Evolutionary conservation across 1,284 basidiomycete genomes (phyloP).

Genomic region (Lignosus rhinocerotis): DNA sequence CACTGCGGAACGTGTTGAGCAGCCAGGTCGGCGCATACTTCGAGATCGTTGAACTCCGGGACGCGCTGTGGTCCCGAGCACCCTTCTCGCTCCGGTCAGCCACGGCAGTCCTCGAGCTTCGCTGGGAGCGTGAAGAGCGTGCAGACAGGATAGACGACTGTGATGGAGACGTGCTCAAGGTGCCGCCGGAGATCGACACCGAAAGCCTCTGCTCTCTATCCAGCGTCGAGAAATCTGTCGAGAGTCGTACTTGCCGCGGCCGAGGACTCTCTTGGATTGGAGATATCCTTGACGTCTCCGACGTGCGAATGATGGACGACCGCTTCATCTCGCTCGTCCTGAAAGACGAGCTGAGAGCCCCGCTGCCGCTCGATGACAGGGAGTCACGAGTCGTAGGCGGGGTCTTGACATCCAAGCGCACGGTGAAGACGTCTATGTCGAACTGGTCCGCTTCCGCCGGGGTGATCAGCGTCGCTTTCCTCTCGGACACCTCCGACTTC

Average conservation of each 20-base stretch:
- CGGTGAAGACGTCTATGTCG: constrained; percentile 65
- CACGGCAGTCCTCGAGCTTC: constrained; percentile 22
- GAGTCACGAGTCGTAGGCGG: constrained; percentile 39
- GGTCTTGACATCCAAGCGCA: constrained; percentile 41
- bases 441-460: constrained; percentile 68
- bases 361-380: constrained; percentile 38
- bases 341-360: constrained; percentile 33
- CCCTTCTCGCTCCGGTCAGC: constrained; percentile 34
- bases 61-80: constrained; percentile 28
- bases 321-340: constrained; percentile 34
- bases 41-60: constrained; percentile 48
- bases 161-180: constrained; percentile 67
- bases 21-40: constrained; percentile 74
- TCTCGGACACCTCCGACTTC: constrained; percentile 9
- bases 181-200: constrained; percentile 33
- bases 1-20: constrained; percentile 70
- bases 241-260: constrained; percentile 47
- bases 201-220: constrained; percentile 36
- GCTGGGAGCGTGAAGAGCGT: constrained; percentile 43
- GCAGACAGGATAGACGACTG: constrained; percentile 62
- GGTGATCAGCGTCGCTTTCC: constrained; percentile 27
- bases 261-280: constrained; percentile 72
- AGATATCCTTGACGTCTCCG: constrained; percentile 45
- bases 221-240: constrained; percentile 38
- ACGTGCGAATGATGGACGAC: constrained; percentile 48